A percentile compares a stretch with the other conserved stretches of the same genome.
These are phyloP conservation scores for Groenewaldozyma salmanticensis DNA, from an alignment of 805 yeast genomes.

Conservation along the genomic window DNA sequence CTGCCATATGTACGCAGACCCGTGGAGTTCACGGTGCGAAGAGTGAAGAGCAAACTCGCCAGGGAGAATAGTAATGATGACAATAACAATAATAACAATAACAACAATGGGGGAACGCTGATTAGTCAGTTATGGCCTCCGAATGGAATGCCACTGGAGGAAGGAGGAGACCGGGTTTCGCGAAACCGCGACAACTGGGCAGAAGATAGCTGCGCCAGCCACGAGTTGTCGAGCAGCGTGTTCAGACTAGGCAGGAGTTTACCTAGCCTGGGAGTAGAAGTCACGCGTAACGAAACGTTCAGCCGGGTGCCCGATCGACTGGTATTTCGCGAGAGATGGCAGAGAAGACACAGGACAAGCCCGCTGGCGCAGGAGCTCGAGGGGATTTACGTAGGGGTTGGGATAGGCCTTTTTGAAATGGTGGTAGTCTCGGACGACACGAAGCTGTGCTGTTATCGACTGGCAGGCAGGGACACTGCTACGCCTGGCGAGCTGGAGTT, in stretches of 20 bases:
- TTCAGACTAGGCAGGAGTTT: neutral
- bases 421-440: constrained; percentile 1
- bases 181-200: neutral
- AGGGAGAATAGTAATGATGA: neutral
- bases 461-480: constrained; percentile 4
- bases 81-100: neutral
- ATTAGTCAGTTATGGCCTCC: neutral
- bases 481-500: constrained; percentile 23
- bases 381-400: neutral
- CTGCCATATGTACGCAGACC: too few species aligned
- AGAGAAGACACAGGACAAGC: too few species aligned
- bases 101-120: neutral
- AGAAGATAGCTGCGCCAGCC: neutral
- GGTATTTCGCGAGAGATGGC: too few species aligned
- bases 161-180: neutral
- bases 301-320: neutral
- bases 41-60: too few species aligned
- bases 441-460: neutral
- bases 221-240: neutral
- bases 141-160: neutral
- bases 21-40: too few species aligned
- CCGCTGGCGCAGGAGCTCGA: neutral
- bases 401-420: neutral
- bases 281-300: neutral
- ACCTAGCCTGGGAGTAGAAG: neutral